Evolutionary conservation across 768 basidiomycete species (phyloP), one percentile per base, ranked within the genome.

Genomic region (Grammothele lineata): DNA sequence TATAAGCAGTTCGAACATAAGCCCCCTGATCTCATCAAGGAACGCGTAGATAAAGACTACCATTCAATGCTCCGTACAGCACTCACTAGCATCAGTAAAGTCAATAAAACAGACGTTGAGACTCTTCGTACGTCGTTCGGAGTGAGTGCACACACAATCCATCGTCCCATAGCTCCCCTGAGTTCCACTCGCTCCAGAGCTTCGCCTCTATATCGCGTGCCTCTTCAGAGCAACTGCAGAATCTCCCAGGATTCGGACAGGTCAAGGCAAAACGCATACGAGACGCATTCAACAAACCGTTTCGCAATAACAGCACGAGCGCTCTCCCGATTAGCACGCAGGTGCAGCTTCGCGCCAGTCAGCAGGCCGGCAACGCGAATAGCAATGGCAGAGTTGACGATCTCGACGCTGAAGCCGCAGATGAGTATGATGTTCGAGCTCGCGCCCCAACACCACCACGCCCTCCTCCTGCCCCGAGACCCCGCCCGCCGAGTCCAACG

Each of bases 101-200:
- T 99, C 52, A 98, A 98, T 68, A 96, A 95, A 73, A 98, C 95
- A 3, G 96, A 99, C 58, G 92, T 94, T 1, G 83, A 91, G 66
- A 98, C 95, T 3, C 71, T 99, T 34, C 80, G 89, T 18, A 85
- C 85, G 2, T 86, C 91, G n/a, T 85, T 94, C 56, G 94, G 93
- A 27, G 95, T 97, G 69, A 47, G 85, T 73, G 24, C 4, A n/a
- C n/a, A n/a, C n/a, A n/a, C n/a, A n/a, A n/a, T n/a, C n/a, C n/a
- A n/a, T n/a, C 30, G n/a, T 17, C 27, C 19, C 24, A 12, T 53
- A 37, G 9, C 22, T 34, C 30, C 30, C 37, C 18, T 24, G 30
- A 43, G 33, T 37, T 52, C n/a, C 14, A 10, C 46, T 3, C 12
- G 2, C 18, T 18, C 10, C 58, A 97, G 94, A 93, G 88, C 58